Base-by-base conservation (phyloP, 441 rosid genomes). In the Aquilaria agallochum region DNA sequence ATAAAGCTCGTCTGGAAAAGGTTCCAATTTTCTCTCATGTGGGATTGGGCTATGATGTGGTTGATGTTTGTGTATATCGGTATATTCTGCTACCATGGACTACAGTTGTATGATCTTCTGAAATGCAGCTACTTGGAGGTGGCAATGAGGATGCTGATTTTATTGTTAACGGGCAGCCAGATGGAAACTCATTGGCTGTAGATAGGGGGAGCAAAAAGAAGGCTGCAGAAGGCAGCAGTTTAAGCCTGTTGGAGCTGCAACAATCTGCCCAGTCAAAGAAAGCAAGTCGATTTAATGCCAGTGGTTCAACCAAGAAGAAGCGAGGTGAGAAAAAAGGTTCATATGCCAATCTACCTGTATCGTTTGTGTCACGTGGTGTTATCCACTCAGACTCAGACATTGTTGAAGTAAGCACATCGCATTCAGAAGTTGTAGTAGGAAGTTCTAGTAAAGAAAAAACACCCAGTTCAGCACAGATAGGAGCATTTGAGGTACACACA, bases 401-500 rank as follows among this genome's bases (percentile, higher is more conserved):
- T 5, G 78, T 66, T 36, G 83, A 80, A 59, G 60, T 66, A 40
- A 57, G 62, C 36, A 51, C 73, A 11, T 44, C 46, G 14, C 77
- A 72, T 58, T 68, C 72, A 50, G 62, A 65, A 6, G 82, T 52
- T 63, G 59, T 63, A 40, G 65, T 66, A 59, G 80, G 64, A 71
- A 69, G 63, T 58, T 58, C 55, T 62, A 73, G 79, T 56, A 68
- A 59, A 9, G 72, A 64, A 63, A 83, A 50, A 30, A 34, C 70
- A 15, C 46, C 66, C 55, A 66, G 55, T 51, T 74, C 86, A 55
- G 76, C 60, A 51, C 74, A 74, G 58, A 73, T 82, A 46, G 99
- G 94, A 53, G 84, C 91, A 34, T 94, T 94, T 31, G 97, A 95
- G 89, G 76, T 79, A 33, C 95, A 88, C 70, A 95, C 99, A 8